Evolutionary conservation across 805 yeast species (phyloP), one percentile per base, ranked within the genome.

Genomic region (Wickerhamiella qilinensis): DNA sequence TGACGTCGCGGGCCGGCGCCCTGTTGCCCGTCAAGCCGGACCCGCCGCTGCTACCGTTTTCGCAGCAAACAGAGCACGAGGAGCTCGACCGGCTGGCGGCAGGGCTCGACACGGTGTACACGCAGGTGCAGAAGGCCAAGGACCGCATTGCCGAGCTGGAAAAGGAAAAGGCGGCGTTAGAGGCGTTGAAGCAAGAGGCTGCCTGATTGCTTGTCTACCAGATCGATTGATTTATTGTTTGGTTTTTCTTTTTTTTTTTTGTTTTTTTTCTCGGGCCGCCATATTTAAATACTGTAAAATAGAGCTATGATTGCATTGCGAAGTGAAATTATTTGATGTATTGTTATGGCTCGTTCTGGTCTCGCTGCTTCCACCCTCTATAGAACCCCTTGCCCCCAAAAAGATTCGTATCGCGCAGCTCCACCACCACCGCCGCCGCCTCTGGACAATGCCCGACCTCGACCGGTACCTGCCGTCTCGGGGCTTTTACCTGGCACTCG

Each of bases 401-500:
- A n/a, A n/a, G n/a, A n/a, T n/a, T n/a, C n/a, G n/a, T n/a, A n/a
- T n/a, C n/a, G n/a, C n/a, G n/a, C n/a, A n/a, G n/a, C n/a, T n/a
- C n/a, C n/a, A n/a, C n/a, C n/a, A n/a, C n/a, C n/a, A n/a, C n/a
- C n/a, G n/a, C n/a, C n/a, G n/a, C n/a, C n/a, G n/a, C n/a, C n/a
- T n/a, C n/a, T n/a, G n/a, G n/a, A n/a, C 16, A 12, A 63, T 62
- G 52, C 68, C 68, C 4, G 66, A 69, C 47, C 58, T 73, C 25
- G 78, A 73, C 48, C 43, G 51, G 32, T 60, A 53, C 47, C 54
- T 59, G 40, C 65, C 68, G 1, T 69, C 64, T 4, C 62, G 64
- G 51, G 60, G 58, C 44, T 60, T 31, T 43, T 58, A 56, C 39
- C 42, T 81, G 11, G 94, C 95, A 0, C 52, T 91, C 1, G 99